A percentile compares a stretch with the other conserved stretches of the same genome.
Evolutionary conservation across 2,329 filamentous ascomycete species (phyloP).

Genomic region (Cladosporium sp.): DNA sequence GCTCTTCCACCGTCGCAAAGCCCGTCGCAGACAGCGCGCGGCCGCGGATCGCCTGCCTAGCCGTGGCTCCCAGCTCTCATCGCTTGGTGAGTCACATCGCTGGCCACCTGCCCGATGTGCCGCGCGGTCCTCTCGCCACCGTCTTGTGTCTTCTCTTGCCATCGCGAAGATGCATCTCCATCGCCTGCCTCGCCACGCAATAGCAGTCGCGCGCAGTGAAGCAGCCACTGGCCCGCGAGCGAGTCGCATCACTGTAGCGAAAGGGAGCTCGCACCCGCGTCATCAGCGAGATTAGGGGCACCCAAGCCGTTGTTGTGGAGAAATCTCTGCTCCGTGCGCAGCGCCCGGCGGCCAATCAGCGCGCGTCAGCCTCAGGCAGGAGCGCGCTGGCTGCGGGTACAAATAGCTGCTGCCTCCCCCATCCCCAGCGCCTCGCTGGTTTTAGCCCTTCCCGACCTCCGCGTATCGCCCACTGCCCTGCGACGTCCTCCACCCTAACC

Average conservation of each 20-base stretch:
- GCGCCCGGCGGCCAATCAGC: neutral
- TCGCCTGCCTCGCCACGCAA: neutral
- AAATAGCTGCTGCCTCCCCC: neutral
- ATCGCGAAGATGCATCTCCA: neutral
- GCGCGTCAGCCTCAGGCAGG: neutral
- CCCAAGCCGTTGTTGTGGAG: neutral
- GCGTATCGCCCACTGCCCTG: slow-evolving; percentile 7
- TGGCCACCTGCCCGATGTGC: neutral
- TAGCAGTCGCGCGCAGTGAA: neutral
- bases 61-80: neutral
- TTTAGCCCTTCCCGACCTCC: neutral
- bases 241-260: no score
- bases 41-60: neutral
- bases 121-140: neutral
- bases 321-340: neutral
- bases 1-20: slow-evolving; percentile 1
- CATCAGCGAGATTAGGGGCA: neutral
- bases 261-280: neutral
- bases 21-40: neutral
- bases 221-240: neutral
- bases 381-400: neutral
- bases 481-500: slow-evolving; percentile 7
- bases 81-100: neutral
- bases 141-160: neutral
- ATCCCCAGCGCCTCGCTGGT: neutral